Conservation (phyloP, 2,329 filamentous ascomycete genomes). For the Laburnicola sp. region DNA sequence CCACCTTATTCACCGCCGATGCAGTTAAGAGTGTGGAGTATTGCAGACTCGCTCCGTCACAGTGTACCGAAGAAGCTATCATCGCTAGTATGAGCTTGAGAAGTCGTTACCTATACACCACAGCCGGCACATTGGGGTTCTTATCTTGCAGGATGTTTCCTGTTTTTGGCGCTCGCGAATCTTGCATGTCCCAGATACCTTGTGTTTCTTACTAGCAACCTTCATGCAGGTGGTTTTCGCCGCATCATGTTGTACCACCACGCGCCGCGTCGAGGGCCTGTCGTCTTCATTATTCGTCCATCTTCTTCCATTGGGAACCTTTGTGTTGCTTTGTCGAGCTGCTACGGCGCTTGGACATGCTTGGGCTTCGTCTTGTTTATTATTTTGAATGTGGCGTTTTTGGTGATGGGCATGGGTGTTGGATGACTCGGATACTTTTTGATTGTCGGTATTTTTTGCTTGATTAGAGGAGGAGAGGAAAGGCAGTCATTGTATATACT, state of each 20-base stretch:
- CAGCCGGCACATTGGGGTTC: background rate
- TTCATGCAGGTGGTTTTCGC: constrained; percentile 11
- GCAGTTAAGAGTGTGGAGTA: constrained; percentile 9
- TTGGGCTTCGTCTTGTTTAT: background rate
- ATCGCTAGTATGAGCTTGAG: background rate
- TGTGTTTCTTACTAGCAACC: constrained; percentile 8
- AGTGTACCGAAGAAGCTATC: constrained; percentile 1
- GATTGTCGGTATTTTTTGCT: background rate
- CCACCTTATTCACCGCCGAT: constrained; percentile 8
- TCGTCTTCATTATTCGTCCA: background rate
- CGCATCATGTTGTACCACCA: constrained; percentile 10
- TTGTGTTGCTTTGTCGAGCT: too few relatives aligned
- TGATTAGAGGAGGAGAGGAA: background rate
- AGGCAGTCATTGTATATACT: constrained; percentile 8
- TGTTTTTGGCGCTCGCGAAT: background rate
- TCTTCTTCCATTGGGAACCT: background rate
- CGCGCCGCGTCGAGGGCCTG: background rate
- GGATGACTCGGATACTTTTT: background rate
- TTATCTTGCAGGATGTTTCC: background rate
- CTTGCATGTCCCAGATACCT: constrained; percentile 3
- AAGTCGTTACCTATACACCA: background rate
- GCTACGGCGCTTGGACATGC: too few relatives aligned
- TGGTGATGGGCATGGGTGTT: constrained; percentile 5
- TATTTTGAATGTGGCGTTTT: background rate
- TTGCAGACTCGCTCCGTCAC: background rate